Conservation (phyloP, 768 basidiomycete genomes). For the Boletus eberwhitei region DNA sequence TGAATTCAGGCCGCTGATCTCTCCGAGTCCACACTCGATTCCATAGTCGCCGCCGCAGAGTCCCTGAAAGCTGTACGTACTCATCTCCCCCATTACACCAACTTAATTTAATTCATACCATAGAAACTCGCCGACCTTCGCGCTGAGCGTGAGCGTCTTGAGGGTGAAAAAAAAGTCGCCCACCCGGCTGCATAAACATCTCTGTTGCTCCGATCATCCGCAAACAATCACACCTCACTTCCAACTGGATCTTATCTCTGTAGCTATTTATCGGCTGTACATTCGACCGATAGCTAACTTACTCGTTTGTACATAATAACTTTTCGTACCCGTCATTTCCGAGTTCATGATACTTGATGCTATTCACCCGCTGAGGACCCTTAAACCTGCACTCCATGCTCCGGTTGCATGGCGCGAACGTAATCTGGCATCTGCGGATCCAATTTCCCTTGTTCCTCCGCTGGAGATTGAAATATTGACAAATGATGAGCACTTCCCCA, state of each 20-base stretch:
- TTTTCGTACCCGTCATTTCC: not conserved
- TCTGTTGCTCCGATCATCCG: constrained; percentile 13
- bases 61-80: constrained; percentile 55
- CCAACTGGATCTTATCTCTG: constrained; percentile 31
- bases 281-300: not conserved
- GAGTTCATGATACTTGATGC: not conserved
- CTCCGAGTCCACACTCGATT: constrained; percentile 66
- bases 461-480: constrained; percentile 40
- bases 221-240: constrained; percentile 19
- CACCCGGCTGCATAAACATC: constrained; percentile 26
- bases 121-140: constrained; percentile 35
- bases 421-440: constrained; percentile 61
- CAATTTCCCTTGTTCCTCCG: constrained; percentile 69
- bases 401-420: constrained; percentile 33
- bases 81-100: not conserved
- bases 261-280: constrained; percentile 6
- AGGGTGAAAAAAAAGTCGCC: constrained; percentile 41
- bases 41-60: constrained; percentile 54
- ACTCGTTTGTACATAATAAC: not conserved
- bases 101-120: not conserved
- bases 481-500: constrained; percentile 5
- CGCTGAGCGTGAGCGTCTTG: constrained; percentile 36
- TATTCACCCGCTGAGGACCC: not conserved
- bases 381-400: constrained; percentile 15
- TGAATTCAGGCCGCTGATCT: constrained; percentile 50